Evolutionary conservation across 805 yeast species (phyloP), one percentile per base, ranked within the genome.

Genomic region (Suhomyces vadensis): DNA sequence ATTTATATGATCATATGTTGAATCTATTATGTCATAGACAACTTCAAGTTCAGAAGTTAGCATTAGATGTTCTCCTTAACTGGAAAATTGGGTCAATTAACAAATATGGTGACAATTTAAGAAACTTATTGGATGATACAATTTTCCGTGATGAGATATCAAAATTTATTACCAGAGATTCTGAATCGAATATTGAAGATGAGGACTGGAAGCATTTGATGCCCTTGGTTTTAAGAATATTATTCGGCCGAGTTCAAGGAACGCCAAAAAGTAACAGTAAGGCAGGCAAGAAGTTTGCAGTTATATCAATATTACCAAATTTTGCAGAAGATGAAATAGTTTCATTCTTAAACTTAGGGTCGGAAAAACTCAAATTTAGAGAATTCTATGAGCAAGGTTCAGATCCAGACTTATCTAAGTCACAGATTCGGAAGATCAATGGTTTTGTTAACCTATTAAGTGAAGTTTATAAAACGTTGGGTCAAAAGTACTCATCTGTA

Each of bases 181-280:
- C 75, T 16, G 80, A 75, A 4, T 75, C 81, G 6, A 71, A 66
- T 3, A 73, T 90, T 42, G 88, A 85, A 49, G 73, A 70, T 6
- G 71, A 70, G 3, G 97, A 94, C 58, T 67, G 75, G 11, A 68
- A 61, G 2, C 61, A 49, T 1, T 74, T 92, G 2, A 78, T 89
- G 78, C 94, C 95, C 1, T 56, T 87, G 23, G 75, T 90, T 3
- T 59, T 90, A 39, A 69, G 97, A 52, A 83, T 94, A 20, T 67
- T 94, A 16, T 92, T 84, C 63, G 98, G 98, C 6, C 76, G 95
- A 45, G 88, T 90, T 6, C 95, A 88, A 63, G 74, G 74, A 8
- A 76, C 83, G 1, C 73, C 82, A 4, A 77, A 73, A 43, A 83
- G 86, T 60, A 89, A 88, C 47, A 77, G 82, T 22, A 87, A 87